Evolutionary conservation across 176 grass and related monocot species (phyloP).

Genomic region (Lolium multiflorum): DNA sequence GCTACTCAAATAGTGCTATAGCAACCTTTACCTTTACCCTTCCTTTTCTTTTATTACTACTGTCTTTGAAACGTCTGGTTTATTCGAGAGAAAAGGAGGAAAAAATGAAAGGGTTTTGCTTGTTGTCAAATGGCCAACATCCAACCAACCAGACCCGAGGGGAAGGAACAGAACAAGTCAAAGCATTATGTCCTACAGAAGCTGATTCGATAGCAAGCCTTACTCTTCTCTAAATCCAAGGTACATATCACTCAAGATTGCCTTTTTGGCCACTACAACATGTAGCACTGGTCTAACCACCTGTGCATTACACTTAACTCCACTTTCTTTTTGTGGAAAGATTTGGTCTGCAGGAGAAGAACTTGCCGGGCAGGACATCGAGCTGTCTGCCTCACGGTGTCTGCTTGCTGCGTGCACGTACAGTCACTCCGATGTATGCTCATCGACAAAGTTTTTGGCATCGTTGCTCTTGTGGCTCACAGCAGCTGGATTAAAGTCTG

Average conservation of each 20-base stretch:
- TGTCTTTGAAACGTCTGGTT: not conserved
- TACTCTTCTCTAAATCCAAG: slow-evolving; percentile 7
- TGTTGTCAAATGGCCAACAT: slow-evolving; percentile 27
- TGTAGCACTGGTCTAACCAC: slow-evolving; percentile 32
- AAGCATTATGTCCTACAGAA: slow-evolving; percentile 1
- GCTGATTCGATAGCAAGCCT: not conserved
- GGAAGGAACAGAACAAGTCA: not conserved
- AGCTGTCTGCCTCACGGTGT: not conserved
- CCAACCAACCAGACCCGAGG: slow-evolving; percentile 9
- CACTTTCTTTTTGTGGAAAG: slow-evolving; percentile 42
- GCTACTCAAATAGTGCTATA: not conserved
- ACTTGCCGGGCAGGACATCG: slow-evolving; percentile 20
- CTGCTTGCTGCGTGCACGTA: slow-evolving; percentile 12
- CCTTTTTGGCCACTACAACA: not conserved
- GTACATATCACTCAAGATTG: slow-evolving; percentile 35
- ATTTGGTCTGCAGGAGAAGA: slow-evolving; percentile 32
- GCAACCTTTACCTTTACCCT: slow-evolving; percentile 1
- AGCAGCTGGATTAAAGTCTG: slow-evolving; percentile 21
- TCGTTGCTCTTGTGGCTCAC: slow-evolving; percentile 38
- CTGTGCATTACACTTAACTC: slow-evolving; percentile 1
- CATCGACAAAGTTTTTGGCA: slow-evolving; percentile 16
- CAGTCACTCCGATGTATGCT: slow-evolving; percentile 9
- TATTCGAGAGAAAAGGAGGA: not conserved
- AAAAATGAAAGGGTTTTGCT: too few species aligned
- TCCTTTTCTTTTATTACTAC: not conserved